Conservation (phyloP, 2,329 filamentous ascomycete genomes). For the Colletotrichum abscissum region DNA sequence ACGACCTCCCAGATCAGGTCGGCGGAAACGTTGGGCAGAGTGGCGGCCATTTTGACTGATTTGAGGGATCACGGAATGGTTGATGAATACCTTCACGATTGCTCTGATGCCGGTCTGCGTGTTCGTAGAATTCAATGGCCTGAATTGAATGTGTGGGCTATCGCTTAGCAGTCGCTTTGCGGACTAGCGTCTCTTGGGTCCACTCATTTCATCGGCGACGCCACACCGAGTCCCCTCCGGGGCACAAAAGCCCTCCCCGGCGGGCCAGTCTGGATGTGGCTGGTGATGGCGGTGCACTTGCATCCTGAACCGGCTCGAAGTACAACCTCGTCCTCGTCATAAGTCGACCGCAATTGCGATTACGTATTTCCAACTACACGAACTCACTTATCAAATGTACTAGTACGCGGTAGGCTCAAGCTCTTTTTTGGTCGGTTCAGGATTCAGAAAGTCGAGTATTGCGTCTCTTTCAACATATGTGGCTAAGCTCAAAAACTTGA, state of each 20-base stretch:
- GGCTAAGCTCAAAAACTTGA: too few species aligned
- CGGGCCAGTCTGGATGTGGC: conserved; percentile 23
- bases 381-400: neutral
- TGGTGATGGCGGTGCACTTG: conserved; percentile 25
- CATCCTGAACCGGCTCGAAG: neutral
- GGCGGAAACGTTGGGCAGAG: conserved; percentile 80
- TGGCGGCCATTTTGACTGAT: conserved; percentile 67
- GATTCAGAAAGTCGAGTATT: too few species aligned
- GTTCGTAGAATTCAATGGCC: conserved; percentile 39
- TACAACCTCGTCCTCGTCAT: neutral
- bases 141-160: conserved; percentile 50
- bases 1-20: conserved; percentile 96
- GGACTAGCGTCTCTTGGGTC: conserved; percentile 6
- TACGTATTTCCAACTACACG: neutral
- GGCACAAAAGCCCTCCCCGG: conserved; percentile 27
- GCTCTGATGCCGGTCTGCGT: conserved; percentile 20
- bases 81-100: conserved; percentile 35
- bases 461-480: too few species aligned
- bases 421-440: too few species aligned
- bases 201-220: conserved; percentile 9
- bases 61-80: conserved; percentile 45
- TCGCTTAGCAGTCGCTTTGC: conserved; percentile 44
- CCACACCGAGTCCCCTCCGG: conserved; percentile 18
- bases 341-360: neutral
- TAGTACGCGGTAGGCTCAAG: too few species aligned